Evolutionary conservation across 305 asterid genomes (phyloP), one percentile per base, ranked within the genome.

Genomic region (Fraxinus sp.): DNA sequence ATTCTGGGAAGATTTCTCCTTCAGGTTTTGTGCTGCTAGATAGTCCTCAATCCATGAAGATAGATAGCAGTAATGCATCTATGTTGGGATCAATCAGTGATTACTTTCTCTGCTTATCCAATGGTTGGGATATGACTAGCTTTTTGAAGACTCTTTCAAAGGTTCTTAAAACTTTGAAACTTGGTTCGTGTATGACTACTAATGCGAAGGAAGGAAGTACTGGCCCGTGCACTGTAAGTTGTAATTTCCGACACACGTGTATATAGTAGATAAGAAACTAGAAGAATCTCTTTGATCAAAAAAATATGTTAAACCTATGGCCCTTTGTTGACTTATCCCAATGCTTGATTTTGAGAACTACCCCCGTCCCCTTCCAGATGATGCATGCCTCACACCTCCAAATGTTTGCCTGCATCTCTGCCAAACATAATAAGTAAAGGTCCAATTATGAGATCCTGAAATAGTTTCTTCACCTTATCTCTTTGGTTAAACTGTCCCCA

Each of bases 21-120:
- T 83, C 97, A 85, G 99, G 98, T 87, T 95, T 97, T 89, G 97
- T 93, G 81, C 89, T 94, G 22, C 98, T 95, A 76, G 98, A 97
- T 88, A 89, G 98, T 87, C 99, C 99, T 66, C 99, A 95, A 83
- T 97, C 98, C 75, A 94, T 97, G 99, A 97, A 95, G 91, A 97
- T 95, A 82, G 99, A 97, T 80, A 92, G 97, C 86, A 93, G 89
- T 78, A 94, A 90, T 86, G 96, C 98, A 85, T 95, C 99, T 81
- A 90, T 93, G 92, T 81, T 97, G 93, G 99, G 98, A 89, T 97
- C 98, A 14, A 90, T 97, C 89, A 95, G 99, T 87, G 99, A 97
- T 89, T 97, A 93, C 89, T 97, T 97, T 84, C 98, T 97, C 85
- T 93, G 93, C 86, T 92, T 97, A 68, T 97, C 98, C n/a, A 97